Percentiles rank a stretch among this genome's conserved stretches.
Conservation (phyloP, 2,329 filamentous ascomycete species). For the Cladosporium halotolerans region DNA sequence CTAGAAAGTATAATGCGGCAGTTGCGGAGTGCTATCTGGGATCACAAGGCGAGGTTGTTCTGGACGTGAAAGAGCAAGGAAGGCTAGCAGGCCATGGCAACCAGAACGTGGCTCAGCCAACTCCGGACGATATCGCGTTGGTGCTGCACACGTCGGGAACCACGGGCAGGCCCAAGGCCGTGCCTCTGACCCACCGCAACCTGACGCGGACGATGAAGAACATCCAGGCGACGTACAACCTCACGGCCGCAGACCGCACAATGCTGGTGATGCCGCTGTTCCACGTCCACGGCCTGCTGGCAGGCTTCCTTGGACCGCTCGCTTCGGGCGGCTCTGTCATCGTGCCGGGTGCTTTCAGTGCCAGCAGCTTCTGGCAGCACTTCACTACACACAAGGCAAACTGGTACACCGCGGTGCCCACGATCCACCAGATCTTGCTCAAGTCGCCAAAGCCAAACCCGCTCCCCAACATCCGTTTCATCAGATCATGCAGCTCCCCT, state of each 20-base stretch:
- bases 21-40: constrained; percentile 84
- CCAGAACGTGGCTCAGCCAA: constrained; percentile 47
- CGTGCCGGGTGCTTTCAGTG: constrained; percentile 73
- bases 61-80: constrained; percentile 72
- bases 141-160: constrained; percentile 81
- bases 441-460: constrained; percentile 63
- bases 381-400: constrained; percentile 69
- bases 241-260: constrained; percentile 66
- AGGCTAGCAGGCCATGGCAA: constrained; percentile 52
- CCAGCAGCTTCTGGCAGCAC: constrained; percentile 74
- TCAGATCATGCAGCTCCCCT: constrained; percentile 79
- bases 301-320: constrained; percentile 72
- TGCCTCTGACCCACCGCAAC: constrained; percentile 75
- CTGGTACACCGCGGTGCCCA: constrained; percentile 92
- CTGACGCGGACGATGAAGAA: constrained; percentile 78
- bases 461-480: constrained; percentile 71
- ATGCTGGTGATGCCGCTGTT: constrained; percentile 88
- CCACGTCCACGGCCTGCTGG: constrained; percentile 83
- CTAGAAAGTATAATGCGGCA: constrained; percentile 72
- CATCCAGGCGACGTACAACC: constrained; percentile 69
- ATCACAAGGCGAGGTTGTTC: constrained; percentile 52
- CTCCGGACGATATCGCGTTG: constrained; percentile 71
- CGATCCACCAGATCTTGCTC: constrained; percentile 83
- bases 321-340: constrained; percentile 71
- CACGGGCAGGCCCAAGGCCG: constrained; percentile 78